Base-by-base conservation (phyloP, 257 asterid genomes). In the Solanum commersonii region DNA sequence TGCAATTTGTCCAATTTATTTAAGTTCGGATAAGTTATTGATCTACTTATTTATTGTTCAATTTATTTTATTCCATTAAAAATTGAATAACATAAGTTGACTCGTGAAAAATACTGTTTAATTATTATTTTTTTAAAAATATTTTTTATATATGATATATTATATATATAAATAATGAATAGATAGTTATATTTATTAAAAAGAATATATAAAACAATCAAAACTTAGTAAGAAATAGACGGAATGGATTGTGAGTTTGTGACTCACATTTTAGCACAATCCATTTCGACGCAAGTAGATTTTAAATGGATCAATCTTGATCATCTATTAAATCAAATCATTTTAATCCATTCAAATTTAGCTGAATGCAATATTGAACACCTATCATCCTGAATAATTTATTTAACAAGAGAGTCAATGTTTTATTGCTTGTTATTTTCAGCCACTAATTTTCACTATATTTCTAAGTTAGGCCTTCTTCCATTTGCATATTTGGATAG, bases 291-390 rank as follows among this genome's bases (percentile, higher is more conserved):
- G 0, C 2, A 59, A 59, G 5, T 59, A 63, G 2, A 23, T 63
- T 63, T 60, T 8, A 0, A 1, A 22, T 60, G 0, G 1, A 23
- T 60, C 70, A 60, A 60, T 1, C 6, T 1, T 1, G 13, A 10
- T 60, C 1, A 23, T 9, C 0, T 9, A 1, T 22, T 60, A 4
- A 60, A 8, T 23, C 3, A 60, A 0, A 60, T 0, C 0, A 60
- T 1, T 10, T 23, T 60, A 60, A 23, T 63, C 0, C 31, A 0
- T 22, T n/a, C 4, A 63, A 63, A 63, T 10, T 63, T 63, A 63
- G 0, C 1, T n/a, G n/a, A n/a, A n/a, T n/a, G n/a, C n/a, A n/a
- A n/a, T n/a, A n/a, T 63, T 10, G 1, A 0, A 63, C n/a, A 59
- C 67, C 11, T 59, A 7, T 18, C 9, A 6, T 59, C 67, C 0